phyloP scores from a whole-genome alignment of 352 stramenopile genomes.

The Globisporangium parvum region DNA sequence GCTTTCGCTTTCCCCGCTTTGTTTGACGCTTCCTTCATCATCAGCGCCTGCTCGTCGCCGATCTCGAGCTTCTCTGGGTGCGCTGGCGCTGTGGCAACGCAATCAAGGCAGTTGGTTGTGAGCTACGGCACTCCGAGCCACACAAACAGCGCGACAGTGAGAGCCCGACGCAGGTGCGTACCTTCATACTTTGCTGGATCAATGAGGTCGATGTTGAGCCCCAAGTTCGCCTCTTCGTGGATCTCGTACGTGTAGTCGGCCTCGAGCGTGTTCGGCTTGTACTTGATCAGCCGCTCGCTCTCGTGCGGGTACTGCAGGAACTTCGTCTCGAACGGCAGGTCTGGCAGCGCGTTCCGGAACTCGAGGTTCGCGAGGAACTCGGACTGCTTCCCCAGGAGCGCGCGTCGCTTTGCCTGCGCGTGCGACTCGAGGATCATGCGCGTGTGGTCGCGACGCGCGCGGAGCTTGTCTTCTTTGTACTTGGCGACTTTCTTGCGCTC shows the following conservation, averaged over 20 bases:
- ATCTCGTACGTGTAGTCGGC: conserved; percentile 85
- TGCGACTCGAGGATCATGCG: conserved; percentile 85
- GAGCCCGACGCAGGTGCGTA: conserved; percentile 10
- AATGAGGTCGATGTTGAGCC: conserved; percentile 77
- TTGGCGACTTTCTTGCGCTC: conserved; percentile 86
- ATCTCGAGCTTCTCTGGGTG: conserved; percentile 49
- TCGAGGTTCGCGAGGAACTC: conserved; percentile 78
- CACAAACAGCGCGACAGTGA: neutral
- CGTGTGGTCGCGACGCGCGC: conserved; percentile 78
- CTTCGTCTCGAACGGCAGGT: conserved; percentile 84
- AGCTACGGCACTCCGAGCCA: neutral
- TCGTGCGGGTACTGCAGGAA: conserved; percentile 83
- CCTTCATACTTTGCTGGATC: conserved; percentile 83
- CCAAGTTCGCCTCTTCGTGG: conserved; percentile 75
- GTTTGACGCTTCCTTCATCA: conserved; percentile 68
- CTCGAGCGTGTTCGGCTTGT: conserved; percentile 81
- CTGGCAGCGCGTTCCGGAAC: conserved; percentile 78
- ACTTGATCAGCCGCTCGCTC: conserved; percentile 75
- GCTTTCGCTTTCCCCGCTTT: conserved; percentile 56
- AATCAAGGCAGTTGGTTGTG: too few relatives aligned
- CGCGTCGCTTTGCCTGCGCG: conserved; percentile 75
- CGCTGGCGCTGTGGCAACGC: conserved; percentile 28
- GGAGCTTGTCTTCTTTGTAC: conserved; percentile 88
- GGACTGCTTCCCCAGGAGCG: conserved; percentile 74
- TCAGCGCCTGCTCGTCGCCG: conserved; percentile 67